Base-by-base conservation (phyloP, 495 filamentous ascomycete species). In the Haplographium delicatum region DNA sequence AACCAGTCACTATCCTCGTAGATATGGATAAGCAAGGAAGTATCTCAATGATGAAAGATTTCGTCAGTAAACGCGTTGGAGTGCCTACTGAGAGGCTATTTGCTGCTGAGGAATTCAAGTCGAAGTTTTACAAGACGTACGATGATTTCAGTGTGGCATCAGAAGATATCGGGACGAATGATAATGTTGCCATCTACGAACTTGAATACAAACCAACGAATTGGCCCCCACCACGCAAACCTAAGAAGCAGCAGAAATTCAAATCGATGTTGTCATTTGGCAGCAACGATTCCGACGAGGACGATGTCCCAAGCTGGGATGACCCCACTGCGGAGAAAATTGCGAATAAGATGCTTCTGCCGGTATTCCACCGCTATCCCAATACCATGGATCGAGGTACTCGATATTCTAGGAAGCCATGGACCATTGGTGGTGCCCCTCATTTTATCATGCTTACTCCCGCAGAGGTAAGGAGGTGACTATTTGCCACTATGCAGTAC, bases 1-100 rank as follows among this genome's bases (percentile, higher is more conserved):
- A 58, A 1, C 86, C 88, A 0, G 65, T 91, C 38, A 63, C 76
- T n/a, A 76, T 97, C 30, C 70, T 74, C 11, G 80, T 95, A n/a
- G 93, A 97, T 47, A 79, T 96, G 34, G 87, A 95, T 54, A 95
- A 89, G 66, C 81, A 87, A 41, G 79, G 76, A 39, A 86, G 73
- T 43, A 81, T 96, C 50, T 80, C 76, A 54, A 64, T 69, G 2
- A 65, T 96, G 52, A 95, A 93, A 58, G 78, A 91, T 46, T 83
- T 83, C 53, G 65, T 97, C 16, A 87, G 81, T 6, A 75, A 72
- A 27, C 84, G 83, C 50, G 78, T 86, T 35, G 79, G 78, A 7
- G 68, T 81, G 11, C 70, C 76, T 3, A 62, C 76, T 4, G 72
- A 79, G 38, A 69, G 78, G 47, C 68, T 95, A 7, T 77, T 94